A percentile compares a stretch with the other conserved stretches of the same genome.
These are phyloP conservation scores for Taiozyma sp. DNA, from an alignment of 1,139 yeast species.

Conservation along the genomic window DNA sequence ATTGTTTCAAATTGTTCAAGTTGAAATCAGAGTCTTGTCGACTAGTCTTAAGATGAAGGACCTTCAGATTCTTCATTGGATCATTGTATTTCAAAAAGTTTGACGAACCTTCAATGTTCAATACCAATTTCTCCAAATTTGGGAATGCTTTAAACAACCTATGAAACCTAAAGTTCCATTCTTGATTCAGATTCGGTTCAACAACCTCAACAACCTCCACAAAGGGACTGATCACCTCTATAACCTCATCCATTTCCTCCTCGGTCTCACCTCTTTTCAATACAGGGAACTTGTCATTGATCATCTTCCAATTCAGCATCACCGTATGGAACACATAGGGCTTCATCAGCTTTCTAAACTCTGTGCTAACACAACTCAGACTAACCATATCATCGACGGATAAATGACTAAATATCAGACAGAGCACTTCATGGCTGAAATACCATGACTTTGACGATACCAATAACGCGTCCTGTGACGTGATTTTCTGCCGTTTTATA, in stretches of 20 bases:
- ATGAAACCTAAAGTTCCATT: conserved; percentile 29
- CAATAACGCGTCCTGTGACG: not conserved
- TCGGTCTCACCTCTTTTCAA: not conserved
- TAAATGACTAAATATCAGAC: conserved; percentile 12
- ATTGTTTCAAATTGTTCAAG: conserved; percentile 25
- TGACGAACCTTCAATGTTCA: conserved; percentile 25
- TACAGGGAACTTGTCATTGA: conserved; percentile 6
- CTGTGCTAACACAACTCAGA: conserved; percentile 7
- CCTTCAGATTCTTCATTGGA: conserved; percentile 13
- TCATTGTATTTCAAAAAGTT: conserved; percentile 27
- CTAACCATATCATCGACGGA: conserved; percentile 14
- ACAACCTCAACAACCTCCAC: conserved; percentile 22
- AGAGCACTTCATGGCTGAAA: conserved; percentile 12
- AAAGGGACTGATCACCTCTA: conserved; percentile 8
- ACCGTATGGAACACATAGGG: conserved; percentile 25
- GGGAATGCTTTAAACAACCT: conserved; percentile 17
- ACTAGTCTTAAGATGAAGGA: conserved; percentile 19
- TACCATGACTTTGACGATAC: not conserved
- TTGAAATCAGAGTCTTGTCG: conserved; percentile 24
- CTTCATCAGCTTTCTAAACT: conserved; percentile 8
- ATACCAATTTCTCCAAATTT: conserved; percentile 18
- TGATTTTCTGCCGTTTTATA: not conserved
- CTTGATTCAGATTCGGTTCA: conserved; percentile 24
- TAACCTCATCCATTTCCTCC: conserved; percentile 2
- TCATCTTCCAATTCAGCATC: conserved; percentile 22